These are phyloP conservation scores for Quercus aquifolioides DNA, from an alignment of 306 rosid species.

Conservation along the genomic window DNA sequence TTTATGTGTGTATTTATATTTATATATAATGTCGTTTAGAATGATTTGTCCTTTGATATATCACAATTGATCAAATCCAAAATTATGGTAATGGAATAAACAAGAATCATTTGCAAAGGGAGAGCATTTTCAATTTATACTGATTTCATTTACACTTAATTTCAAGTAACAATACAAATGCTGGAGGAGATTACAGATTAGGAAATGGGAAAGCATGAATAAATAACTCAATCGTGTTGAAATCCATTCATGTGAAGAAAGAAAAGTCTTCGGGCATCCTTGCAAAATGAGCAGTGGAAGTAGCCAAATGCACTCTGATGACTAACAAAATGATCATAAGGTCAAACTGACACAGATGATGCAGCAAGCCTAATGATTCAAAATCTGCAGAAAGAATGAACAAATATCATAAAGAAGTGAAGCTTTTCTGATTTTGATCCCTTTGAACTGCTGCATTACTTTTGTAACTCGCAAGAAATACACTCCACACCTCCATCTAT, in stretches of 20 bases:
- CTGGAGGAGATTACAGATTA: constrained; percentile 40
- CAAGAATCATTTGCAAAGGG: constrained; percentile 40
- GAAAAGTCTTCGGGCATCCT: constrained; percentile 22
- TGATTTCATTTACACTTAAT: constrained; percentile 62
- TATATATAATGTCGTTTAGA: too few species aligned
- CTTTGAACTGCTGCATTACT: constrained; percentile 16
- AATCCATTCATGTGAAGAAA: constrained; percentile 36
- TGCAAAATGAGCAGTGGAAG: constrained; percentile 19
- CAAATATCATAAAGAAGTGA: constrained; percentile 22
- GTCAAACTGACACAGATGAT: constrained; percentile 18
- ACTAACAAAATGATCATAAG: constrained; percentile 7
- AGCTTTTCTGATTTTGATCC: constrained; percentile 27
- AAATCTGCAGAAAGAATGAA: constrained; percentile 43
- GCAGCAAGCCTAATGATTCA: constrained; percentile 27
- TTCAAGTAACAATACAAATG: constrained; percentile 28
- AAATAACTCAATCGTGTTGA: constrained; percentile 21
- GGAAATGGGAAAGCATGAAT: background rate
- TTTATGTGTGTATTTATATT: too few species aligned
- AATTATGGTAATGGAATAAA: constrained; percentile 7
- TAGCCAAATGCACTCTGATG: constrained; percentile 8
- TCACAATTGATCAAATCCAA: too few species aligned
- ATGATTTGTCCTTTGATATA: too few species aligned
- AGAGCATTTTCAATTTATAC: constrained; percentile 41
- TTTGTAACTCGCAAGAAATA: constrained; percentile 23
- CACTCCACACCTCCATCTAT: constrained; percentile 11